Evolutionary conservation across 257 asterid species (phyloP).

Genomic region (Fraxinus quadrangulata): DNA sequence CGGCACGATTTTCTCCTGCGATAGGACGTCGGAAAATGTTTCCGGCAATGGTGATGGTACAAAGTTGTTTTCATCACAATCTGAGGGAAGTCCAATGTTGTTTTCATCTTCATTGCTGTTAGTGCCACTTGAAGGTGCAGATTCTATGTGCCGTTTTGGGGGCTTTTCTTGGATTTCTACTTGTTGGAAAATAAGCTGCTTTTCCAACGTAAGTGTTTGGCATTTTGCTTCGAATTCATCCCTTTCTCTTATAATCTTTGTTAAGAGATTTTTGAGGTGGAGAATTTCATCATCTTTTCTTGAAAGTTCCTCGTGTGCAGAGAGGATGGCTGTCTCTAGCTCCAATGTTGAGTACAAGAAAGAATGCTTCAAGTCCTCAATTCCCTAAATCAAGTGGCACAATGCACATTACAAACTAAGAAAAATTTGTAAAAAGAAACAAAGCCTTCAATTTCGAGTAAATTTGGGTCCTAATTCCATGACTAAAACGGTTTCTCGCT

Average conservation of each 20-base stretch:
- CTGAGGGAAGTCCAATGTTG: slow-evolving; percentile 44
- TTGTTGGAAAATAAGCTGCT: slow-evolving; percentile 51
- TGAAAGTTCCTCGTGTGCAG: slow-evolving; percentile 76
- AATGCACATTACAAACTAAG: slow-evolving; percentile 8
- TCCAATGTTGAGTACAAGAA: slow-evolving; percentile 75
- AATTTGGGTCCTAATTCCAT: too few relatives aligned
- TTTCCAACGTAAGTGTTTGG: slow-evolving; percentile 48
- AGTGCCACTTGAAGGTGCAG: slow-evolving; percentile 52
- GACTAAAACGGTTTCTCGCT: too few relatives aligned
- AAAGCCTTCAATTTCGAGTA: not conserved
- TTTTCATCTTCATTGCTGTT: slow-evolving; percentile 61
- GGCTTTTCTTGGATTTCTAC: slow-evolving; percentile 34
- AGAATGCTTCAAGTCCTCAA: slow-evolving; percentile 78
- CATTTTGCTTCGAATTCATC: slow-evolving; percentile 66
- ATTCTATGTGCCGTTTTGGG: slow-evolving; percentile 30
- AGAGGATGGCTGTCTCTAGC: slow-evolving; percentile 65
- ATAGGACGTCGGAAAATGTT: not conserved
- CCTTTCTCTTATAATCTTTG: slow-evolving; percentile 58
- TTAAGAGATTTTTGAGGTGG: slow-evolving; percentile 59
- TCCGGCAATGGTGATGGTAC: not conserved
- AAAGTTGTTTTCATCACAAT: slow-evolving; percentile 50
- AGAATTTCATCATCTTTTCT: slow-evolving; percentile 85
- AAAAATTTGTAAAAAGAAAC: not conserved
- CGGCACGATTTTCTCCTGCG: slow-evolving; percentile 32
- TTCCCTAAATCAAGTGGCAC: slow-evolving; percentile 46